Conservation (phyloP, 768 basidiomycete genomes). For the Tricholoma terreum region DNA sequence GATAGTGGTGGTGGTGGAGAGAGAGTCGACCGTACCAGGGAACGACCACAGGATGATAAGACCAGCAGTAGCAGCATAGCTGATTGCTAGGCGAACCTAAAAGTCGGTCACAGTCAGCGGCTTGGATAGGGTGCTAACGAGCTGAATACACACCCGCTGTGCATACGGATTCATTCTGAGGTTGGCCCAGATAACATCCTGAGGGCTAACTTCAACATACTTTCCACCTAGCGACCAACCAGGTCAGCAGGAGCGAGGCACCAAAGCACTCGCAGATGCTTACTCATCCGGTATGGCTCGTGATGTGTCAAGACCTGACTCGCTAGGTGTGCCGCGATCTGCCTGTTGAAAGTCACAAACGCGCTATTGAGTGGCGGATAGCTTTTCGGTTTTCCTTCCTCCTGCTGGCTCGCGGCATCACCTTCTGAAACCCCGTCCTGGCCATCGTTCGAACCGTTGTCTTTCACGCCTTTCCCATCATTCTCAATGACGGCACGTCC, state of each 20-base stretch:
- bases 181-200: constrained; percentile 92
- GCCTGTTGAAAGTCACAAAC: constrained; percentile 89
- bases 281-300: constrained; percentile 78
- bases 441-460: constrained; percentile 8
- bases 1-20: not conserved
- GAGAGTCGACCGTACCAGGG: constrained; percentile 50
- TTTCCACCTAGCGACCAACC: constrained; percentile 37
- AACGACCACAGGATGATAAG: constrained; percentile 88
- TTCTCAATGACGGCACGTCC: constrained; percentile 38
- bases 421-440: constrained; percentile 5
- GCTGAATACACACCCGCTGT: constrained; percentile 41
- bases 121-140: not conserved
- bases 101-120: not conserved
- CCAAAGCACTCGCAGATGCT: constrained; percentile 4
- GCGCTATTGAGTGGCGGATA: constrained; percentile 68
- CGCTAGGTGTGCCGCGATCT: constrained; percentile 91
- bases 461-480: constrained; percentile 25
- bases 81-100: constrained; percentile 53
- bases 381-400: constrained; percentile 25
- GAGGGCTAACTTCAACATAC: constrained; percentile 79
- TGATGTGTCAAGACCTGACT: constrained; percentile 74
- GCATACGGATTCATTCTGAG: constrained; percentile 89
- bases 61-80: constrained; percentile 72
- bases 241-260: not conserved
- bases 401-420: constrained; percentile 9